These are phyloP conservation scores for Solanum medicagineum DNA, from an alignment of 257 asterid species.

Conservation along the genomic window DNA sequence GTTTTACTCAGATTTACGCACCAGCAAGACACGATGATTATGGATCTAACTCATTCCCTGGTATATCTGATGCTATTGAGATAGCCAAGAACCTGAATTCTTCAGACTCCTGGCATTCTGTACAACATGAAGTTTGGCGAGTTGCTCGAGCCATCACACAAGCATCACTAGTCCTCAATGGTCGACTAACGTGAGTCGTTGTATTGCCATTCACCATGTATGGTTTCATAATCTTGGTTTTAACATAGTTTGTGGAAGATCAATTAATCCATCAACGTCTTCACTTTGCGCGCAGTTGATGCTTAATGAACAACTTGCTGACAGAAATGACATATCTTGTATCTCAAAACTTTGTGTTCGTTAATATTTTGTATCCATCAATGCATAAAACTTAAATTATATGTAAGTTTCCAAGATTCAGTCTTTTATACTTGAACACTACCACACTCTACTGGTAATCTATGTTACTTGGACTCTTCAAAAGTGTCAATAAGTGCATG, in stretches of 20 bases:
- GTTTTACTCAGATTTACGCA: conserved; percentile 50
- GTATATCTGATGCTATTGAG: conserved; percentile 57
- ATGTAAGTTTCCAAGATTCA: too few species aligned
- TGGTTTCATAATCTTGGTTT: neutral
- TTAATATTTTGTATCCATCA: too few species aligned
- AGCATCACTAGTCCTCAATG: conserved; percentile 57
- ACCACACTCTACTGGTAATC: too few species aligned
- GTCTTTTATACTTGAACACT: too few species aligned
- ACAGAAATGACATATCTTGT: too few species aligned
- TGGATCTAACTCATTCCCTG: conserved; percentile 62
- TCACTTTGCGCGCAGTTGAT: too few species aligned
- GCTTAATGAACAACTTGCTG: too few species aligned
- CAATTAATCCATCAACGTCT: neutral
- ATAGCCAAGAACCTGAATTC: conserved; percentile 32
- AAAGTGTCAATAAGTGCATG: too few species aligned
- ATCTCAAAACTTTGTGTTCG: too few species aligned
- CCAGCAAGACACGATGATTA: conserved; percentile 64
- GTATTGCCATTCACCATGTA: neutral
- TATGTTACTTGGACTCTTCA: too few species aligned
- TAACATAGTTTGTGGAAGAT: neutral
- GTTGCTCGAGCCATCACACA: conserved; percentile 78
- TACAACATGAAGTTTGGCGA: conserved; percentile 81
- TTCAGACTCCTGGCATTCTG: conserved; percentile 40
- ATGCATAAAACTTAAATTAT: too few species aligned
- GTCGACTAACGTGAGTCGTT: conserved; percentile 31